phyloP scores from a whole-genome alignment of 1,284 basidiomycete species.

The Microbotryomycetes sp. region DNA sequence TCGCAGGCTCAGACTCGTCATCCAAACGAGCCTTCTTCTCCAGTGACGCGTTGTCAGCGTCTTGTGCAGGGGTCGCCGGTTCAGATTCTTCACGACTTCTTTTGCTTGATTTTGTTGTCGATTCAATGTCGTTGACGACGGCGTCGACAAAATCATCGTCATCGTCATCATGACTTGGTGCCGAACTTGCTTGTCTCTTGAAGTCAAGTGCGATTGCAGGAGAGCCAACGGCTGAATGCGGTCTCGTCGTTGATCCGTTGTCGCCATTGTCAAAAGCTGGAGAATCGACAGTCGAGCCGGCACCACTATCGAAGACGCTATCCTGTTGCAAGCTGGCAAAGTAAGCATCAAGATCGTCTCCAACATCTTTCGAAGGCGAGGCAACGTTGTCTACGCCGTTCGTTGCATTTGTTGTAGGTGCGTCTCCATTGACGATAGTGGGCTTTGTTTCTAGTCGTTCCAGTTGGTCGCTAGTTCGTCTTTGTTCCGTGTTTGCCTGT shows the following conservation, averaged over 20 bases:
- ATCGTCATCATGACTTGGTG: background rate
- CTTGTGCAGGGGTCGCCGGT: background rate
- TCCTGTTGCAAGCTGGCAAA: conserved; percentile 29
- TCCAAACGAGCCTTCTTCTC: background rate
- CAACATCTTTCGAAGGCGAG: background rate
- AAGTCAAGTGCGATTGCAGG: background rate
- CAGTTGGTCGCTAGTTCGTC: background rate
- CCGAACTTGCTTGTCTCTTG: background rate
- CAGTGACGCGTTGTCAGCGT: background rate
- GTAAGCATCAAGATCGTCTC: conserved; percentile 34
- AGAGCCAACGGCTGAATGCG: background rate
- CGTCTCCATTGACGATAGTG: conserved; percentile 12
- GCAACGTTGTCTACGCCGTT: background rate
- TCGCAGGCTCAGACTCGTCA: background rate
- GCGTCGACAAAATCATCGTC: too few relatives aligned
- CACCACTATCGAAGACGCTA: background rate
- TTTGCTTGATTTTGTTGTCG: background rate
- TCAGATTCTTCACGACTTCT: background rate
- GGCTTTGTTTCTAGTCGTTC: conserved; percentile 45
- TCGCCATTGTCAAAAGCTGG: background rate
- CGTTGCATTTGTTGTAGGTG: conserved; percentile 9
- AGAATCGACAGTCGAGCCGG: background rate
- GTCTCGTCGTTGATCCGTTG: background rate
- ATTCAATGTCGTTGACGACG: background rate
- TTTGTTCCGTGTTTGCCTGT: conserved; percentile 52